phyloP scores from a whole-genome alignment of 768 basidiomycete genomes.

The Lepiota venenata region DNA sequence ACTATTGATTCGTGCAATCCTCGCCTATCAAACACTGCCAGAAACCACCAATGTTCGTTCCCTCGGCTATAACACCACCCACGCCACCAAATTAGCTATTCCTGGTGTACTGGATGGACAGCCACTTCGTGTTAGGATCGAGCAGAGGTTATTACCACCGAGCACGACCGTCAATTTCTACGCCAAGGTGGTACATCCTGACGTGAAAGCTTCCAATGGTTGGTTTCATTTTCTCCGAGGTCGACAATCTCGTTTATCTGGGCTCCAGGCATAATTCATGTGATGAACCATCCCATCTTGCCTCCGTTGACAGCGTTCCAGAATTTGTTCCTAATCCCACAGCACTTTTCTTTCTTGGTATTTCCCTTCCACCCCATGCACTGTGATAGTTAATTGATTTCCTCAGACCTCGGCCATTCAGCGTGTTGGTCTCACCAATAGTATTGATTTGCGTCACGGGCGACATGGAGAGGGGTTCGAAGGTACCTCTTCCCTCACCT shows the following conservation, averaged over 20 bases:
- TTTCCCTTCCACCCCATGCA: conserved; percentile 11
- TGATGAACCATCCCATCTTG: conserved; percentile 50
- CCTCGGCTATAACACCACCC: conserved; percentile 53
- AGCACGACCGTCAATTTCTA: conserved; percentile 45
- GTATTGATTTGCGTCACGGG: conserved; percentile 41
- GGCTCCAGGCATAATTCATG: conserved; percentile 44
- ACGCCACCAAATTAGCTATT: conserved; percentile 42
- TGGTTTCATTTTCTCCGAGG: neutral
- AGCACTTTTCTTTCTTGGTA: conserved; percentile 48
- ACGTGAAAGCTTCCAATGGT: conserved; percentile 52
- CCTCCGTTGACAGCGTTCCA: conserved; percentile 52
- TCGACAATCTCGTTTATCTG: too few species aligned
- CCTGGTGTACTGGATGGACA: conserved; percentile 39
- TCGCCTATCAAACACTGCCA: conserved; percentile 57
- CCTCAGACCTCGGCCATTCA: conserved; percentile 55
- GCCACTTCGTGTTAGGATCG: conserved; percentile 41
- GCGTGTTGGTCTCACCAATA: conserved; percentile 40
- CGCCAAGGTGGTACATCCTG: conserved; percentile 35
- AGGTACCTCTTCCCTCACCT: conserved; percentile 44
- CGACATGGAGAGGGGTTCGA: conserved; percentile 34
- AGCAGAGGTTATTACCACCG: conserved; percentile 28
- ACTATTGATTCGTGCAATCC: conserved; percentile 47
- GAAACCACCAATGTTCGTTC: conserved; percentile 28
- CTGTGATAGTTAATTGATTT: neutral
- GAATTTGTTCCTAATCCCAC: conserved; percentile 38